Base-by-base conservation (phyloP, 1,139 yeast species). In the Pichia sp. region DNA sequence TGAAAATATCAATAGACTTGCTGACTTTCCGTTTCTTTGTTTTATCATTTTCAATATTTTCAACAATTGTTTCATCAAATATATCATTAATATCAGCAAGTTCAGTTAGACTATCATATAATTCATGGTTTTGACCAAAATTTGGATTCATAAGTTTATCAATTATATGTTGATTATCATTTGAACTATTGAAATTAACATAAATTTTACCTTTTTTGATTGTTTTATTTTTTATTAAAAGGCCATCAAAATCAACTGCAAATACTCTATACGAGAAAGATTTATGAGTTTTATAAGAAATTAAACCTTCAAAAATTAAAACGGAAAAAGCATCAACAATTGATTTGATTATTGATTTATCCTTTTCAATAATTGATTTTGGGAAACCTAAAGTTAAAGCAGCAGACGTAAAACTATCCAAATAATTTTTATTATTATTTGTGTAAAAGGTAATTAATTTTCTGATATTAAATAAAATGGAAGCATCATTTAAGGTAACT, bases 1-100 rank as follows among this genome's bases (percentile, higher is more conserved):
- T 52, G 25, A 60, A 51, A 18, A 58, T 44, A 44, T 60, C 61
- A 19, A 34, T 16, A 22, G 63, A 60, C 44, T 58, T 58, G 16
- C 55, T 52, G 7, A 60, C 13, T 25, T 39, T 39, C 13, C 28
- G 25, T 14, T 39, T 43, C 34, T 57, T 60, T 44, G 57, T 49
- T 33, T 48, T 56, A 13, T 58, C 58, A 8, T 13, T 36, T 42
- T 53, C 49, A 28, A 43, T 28, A 33, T 44, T 39, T 5, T 54
- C 53, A 27, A 42, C 45, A 5, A 44, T 33, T 1, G 48, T 29
- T 19, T 42, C 41, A 31, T 43, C 49, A 34, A 38, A 39, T 3
- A 28, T 22, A 16, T 44, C 39, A 27, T n/a, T 39, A 11, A 42
- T 28, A 7, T 28, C 44, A 5, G 43, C 16, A 18, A 41, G 3